Conservation (phyloP, 306 rosid species). For the Trifolium fragiferum region DNA sequence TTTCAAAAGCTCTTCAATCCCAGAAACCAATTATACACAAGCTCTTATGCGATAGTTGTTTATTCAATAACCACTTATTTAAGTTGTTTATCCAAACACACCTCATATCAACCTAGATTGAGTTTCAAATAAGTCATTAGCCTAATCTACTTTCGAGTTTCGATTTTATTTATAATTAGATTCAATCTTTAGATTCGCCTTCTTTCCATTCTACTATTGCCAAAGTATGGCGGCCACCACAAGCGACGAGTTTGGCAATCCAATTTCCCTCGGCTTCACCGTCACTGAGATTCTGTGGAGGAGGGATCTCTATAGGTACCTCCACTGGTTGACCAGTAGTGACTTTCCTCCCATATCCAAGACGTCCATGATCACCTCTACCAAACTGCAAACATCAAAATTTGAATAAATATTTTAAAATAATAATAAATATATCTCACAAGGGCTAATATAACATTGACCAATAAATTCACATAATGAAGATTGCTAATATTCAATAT, state of each 20-base stretch:
- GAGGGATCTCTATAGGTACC: conserved; percentile 72
- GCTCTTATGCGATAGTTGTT: neutral
- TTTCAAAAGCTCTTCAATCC: neutral
- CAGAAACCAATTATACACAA: neutral
- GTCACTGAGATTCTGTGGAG: conserved; percentile 48
- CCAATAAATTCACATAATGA: neutral
- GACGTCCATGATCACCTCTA: conserved; percentile 98
- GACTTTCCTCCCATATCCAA: conserved; percentile 93
- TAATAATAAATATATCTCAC: neutral
- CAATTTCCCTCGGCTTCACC: conserved; percentile 58
- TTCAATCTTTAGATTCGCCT: conserved; percentile 50
- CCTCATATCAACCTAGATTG: neutral
- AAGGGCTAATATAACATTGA: neutral
- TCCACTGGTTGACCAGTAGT: conserved; percentile 97
- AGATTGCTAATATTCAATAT: neutral
- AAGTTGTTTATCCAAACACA: neutral
- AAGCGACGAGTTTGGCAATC: conserved; percentile 87
- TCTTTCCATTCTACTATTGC: conserved; percentile 77
- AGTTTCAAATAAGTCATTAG: conserved; percentile 32
- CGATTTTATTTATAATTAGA: conserved; percentile 30
- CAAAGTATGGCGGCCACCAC: conserved; percentile 96
- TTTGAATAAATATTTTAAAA: neutral
- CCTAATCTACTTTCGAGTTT: conserved; percentile 45
- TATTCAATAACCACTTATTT: neutral
- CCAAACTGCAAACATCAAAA: conserved; percentile 68